Evolutionary conservation across 441 rosid species (phyloP).

Genomic region (Populus trichocarpa): DNA sequence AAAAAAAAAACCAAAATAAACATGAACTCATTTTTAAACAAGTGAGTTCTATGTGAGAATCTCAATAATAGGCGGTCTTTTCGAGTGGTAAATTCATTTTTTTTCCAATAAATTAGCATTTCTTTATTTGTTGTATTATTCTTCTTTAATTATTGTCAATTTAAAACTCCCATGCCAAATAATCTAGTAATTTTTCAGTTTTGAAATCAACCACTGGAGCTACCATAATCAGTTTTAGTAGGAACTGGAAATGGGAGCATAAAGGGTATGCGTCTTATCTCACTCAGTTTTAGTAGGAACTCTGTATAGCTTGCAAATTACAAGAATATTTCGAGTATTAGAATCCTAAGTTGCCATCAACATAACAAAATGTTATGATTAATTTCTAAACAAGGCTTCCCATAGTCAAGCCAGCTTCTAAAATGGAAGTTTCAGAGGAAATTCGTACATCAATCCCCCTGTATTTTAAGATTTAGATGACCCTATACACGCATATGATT

Average conservation of each 20-base stretch:
- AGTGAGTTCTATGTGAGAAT: no score
- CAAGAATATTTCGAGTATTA: background rate
- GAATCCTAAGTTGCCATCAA: background rate
- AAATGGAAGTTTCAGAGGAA: background rate
- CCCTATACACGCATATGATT: background rate
- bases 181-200: background rate
- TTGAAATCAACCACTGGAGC: background rate
- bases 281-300: background rate
- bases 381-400: background rate
- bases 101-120: background rate
- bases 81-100: background rate
- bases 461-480: no score
- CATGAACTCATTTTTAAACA: no score
- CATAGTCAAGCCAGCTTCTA: background rate
- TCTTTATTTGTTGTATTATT: no score
- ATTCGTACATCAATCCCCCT: background rate
- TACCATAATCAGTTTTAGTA: background rate
- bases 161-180: background rate
- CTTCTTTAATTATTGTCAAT: no score
- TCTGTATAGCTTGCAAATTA: background rate
- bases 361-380: background rate
- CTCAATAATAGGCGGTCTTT: background rate
- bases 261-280: no score
- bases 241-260: no score
- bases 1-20: no score